Conservation (phyloP, 23 red algal genomes). For the Gracilaria domingensis region DNA sequence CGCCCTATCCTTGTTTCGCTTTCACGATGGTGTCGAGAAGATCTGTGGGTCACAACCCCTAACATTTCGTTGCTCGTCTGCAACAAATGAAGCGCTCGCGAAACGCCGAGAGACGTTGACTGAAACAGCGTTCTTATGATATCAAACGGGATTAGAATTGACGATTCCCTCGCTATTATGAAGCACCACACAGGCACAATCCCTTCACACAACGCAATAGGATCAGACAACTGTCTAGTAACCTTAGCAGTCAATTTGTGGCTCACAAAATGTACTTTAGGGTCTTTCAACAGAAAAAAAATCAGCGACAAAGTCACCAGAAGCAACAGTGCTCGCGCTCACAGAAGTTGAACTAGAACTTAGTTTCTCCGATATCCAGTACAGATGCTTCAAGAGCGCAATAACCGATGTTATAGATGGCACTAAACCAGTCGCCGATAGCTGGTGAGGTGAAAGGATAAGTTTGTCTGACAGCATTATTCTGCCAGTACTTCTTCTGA, state of each 20-base stretch:
- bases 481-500: slow-evolving; percentile 12
- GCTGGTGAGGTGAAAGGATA: slow-evolving; percentile 3
- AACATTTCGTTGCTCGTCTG: slow-evolving; percentile 76
- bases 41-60: slow-evolving; percentile 33
- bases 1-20: slow-evolving; percentile 82
- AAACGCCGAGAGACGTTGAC: slow-evolving; percentile 85
- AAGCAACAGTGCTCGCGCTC: not conserved
- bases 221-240: slow-evolving; percentile 86
- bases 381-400: slow-evolving; percentile 47
- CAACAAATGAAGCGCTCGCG: slow-evolving; percentile 83
- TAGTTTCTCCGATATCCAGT: slow-evolving; percentile 60
- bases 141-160: slow-evolving; percentile 85
- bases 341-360: not conserved
- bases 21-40: slow-evolving; percentile 48
- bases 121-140: slow-evolving; percentile 84
- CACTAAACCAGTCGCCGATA: slow-evolving; percentile 10
- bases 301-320: not conserved
- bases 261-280: slow-evolving; percentile 72
- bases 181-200: slow-evolving; percentile 85
- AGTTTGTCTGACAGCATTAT: slow-evolving; percentile 17
- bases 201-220: slow-evolving; percentile 81
- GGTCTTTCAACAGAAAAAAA: slow-evolving; percentile 5
- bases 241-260: slow-evolving; percentile 86
- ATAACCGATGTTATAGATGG: slow-evolving; percentile 22
- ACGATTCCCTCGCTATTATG: slow-evolving; percentile 67